Conservation (phyloP, 306 rosid genomes). For the Quercus robur region DNA sequence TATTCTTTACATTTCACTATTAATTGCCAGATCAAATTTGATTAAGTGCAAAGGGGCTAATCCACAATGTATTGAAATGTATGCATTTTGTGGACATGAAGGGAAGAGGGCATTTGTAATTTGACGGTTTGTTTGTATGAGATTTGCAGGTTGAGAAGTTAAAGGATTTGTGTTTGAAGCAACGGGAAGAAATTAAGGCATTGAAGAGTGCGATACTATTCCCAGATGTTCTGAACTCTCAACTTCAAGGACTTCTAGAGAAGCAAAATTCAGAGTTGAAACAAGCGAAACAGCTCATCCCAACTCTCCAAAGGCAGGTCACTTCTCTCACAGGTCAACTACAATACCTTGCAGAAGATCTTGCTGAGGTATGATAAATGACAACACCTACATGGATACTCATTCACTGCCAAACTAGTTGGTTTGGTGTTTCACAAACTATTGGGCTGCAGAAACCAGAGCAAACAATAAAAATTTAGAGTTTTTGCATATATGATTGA, state of each 20-base stretch:
- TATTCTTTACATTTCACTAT: neutral
- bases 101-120: too few species aligned
- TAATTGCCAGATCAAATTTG: neutral
- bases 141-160: slow-evolving; percentile 78
- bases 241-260: slow-evolving; percentile 73
- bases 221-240: slow-evolving; percentile 78
- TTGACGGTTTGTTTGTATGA: neutral
- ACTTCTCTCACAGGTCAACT: slow-evolving; percentile 98
- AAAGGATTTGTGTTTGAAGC: slow-evolving; percentile 91
- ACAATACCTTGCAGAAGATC: slow-evolving; percentile 82
- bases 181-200: slow-evolving; percentile 90
- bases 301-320: slow-evolving; percentile 85
- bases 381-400: neutral
- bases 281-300: slow-evolving; percentile 87
- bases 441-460: too few species aligned
- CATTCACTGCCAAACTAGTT: neutral
- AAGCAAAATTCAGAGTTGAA: slow-evolving; percentile 86
- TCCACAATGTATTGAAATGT: neutral
- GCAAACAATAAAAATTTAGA: too few species aligned
- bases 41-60: too few species aligned
- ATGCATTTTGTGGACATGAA: neutral
- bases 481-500: too few species aligned
- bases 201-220: slow-evolving; percentile 75
- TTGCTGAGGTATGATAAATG: slow-evolving; percentile 72
- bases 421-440: neutral